Conservation (phyloP, 1,284 basidiomycete genomes). For the Salmacisia buchloeana region DNA sequence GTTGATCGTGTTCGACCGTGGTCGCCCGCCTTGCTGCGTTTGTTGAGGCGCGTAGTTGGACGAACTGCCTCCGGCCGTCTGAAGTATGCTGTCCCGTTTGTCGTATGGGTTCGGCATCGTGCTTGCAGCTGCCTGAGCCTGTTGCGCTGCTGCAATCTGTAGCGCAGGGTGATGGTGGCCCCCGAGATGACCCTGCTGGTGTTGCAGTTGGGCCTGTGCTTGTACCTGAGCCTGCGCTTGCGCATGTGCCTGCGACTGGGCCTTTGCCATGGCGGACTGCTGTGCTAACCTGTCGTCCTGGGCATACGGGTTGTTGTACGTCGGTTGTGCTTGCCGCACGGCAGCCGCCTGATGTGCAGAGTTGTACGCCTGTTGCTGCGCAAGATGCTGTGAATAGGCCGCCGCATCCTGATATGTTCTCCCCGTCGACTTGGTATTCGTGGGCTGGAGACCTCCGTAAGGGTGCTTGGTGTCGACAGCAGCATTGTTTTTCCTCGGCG, state of each 20-base stretch:
- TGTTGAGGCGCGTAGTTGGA: not conserved
- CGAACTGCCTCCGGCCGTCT: not conserved
- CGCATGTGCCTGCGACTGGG: conserved; percentile 24
- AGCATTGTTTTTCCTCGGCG: not conserved
- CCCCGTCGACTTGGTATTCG: conserved; percentile 60
- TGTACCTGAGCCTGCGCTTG: conserved; percentile 27
- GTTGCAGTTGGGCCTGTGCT: conserved; percentile 26
- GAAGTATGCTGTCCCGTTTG: not conserved
- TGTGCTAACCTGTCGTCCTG: conserved; percentile 23
- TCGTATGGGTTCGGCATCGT: conserved; percentile 1
- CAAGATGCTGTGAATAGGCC: conserved; percentile 85
- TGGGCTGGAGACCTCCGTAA: conserved; percentile 71
- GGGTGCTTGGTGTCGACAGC: conserved; percentile 66
- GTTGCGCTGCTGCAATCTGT: conserved; percentile 25
- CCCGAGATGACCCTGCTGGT: conserved; percentile 18
- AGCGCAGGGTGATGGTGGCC: conserved; percentile 10
- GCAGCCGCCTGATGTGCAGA: conserved; percentile 52
- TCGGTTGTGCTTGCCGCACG: conserved; percentile 49
- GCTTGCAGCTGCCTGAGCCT: conserved; percentile 18
- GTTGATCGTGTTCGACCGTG: conserved; percentile 67
- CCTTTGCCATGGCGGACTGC: conserved; percentile 16
- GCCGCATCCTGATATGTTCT: conserved; percentile 87
- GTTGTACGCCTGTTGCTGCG: conserved; percentile 87
- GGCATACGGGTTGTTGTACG: conserved; percentile 41
- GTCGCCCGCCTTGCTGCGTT: not conserved